Conservation (phyloP, 2,329 filamentous ascomycete species). For the Colletotrichum sp. region DNA sequence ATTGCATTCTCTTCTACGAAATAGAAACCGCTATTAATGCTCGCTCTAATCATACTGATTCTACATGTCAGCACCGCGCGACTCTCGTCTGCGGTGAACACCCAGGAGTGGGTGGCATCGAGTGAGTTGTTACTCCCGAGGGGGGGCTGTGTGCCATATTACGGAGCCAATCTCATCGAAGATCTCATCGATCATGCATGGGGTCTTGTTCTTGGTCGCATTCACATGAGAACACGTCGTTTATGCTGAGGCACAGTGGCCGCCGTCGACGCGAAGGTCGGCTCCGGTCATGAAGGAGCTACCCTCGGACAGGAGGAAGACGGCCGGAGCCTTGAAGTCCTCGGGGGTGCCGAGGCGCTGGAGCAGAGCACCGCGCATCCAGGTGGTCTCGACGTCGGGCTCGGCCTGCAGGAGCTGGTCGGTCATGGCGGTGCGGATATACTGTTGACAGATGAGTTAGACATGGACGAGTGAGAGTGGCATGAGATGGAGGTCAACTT, state of each 20-base stretch:
- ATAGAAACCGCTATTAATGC: background rate
- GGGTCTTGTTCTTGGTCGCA: background rate
- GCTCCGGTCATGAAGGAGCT: slow-evolving; percentile 64
- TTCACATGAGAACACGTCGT: background rate
- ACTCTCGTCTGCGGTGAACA: background rate
- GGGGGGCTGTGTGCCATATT: background rate
- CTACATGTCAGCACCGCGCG: background rate
- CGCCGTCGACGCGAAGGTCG: slow-evolving; percentile 62
- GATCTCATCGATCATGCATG: background rate
- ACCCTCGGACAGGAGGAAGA: slow-evolving; percentile 62
- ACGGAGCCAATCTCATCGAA: background rate
- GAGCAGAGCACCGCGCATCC: slow-evolving; percentile 59
- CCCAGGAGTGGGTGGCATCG: background rate
- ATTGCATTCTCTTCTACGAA: background rate
- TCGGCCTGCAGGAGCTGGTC: slow-evolving; percentile 47
- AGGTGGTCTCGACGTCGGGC: slow-evolving; percentile 55
- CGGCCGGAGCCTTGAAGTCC: slow-evolving; percentile 61
- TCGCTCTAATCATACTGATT: background rate
- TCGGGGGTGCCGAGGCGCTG: slow-evolving; percentile 59
- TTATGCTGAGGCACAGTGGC: slow-evolving; percentile 49
- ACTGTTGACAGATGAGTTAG: slow-evolving; percentile 27
- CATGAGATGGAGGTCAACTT: slow-evolving; percentile 19
- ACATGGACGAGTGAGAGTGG: background rate
- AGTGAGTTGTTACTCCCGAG: background rate
- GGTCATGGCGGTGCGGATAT: slow-evolving; percentile 54